Conservation (phyloP, 1,139 yeast genomes). For the Debaryomyces subglobosus region DNA sequence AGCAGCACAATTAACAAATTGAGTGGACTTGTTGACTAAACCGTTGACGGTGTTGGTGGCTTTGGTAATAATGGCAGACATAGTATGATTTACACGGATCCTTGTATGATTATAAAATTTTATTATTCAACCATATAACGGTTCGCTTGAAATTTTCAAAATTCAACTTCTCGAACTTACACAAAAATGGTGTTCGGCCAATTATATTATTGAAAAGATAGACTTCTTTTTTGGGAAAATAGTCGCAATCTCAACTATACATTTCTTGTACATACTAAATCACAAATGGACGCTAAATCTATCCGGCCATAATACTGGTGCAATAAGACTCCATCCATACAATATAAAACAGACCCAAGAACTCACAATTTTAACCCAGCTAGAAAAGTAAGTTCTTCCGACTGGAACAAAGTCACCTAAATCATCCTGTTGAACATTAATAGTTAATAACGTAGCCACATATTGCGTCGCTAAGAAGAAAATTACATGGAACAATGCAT, state of each 20-base stretch:
- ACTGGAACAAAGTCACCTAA: conserved; percentile 93
- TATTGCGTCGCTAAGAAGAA: conserved; percentile 97
- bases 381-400: conserved; percentile 92
- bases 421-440: conserved; percentile 84
- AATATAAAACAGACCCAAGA: conserved; percentile 90
- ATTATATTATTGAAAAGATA: conserved; percentile 10
- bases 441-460: conserved; percentile 90
- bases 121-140: conserved; percentile 1
- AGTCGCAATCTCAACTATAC: not conserved
- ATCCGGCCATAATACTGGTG: conserved; percentile 90
- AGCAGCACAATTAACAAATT: conserved; percentile 52
- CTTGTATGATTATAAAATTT: conserved; percentile 2
- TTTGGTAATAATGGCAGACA: conserved; percentile 54
- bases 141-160: conserved; percentile 9
- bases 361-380: conserved; percentile 91
- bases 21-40: conserved; percentile 41
- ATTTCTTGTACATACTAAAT: conserved; percentile 4
- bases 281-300: conserved; percentile 57
- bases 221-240: conserved; percentile 11
- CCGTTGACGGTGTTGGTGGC: conserved; percentile 48
- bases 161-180: conserved; percentile 5
- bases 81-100: conserved; percentile 22
- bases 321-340: conserved; percentile 89
- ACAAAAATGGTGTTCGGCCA: conserved; percentile 13
- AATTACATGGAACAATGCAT: conserved; percentile 84